A percentile compares a stretch with the other conserved stretches of the same genome.
phyloP scores from a whole-genome alignment of 2,329 filamentous ascomycete genomes.

The Westerdykella ornata region DNA sequence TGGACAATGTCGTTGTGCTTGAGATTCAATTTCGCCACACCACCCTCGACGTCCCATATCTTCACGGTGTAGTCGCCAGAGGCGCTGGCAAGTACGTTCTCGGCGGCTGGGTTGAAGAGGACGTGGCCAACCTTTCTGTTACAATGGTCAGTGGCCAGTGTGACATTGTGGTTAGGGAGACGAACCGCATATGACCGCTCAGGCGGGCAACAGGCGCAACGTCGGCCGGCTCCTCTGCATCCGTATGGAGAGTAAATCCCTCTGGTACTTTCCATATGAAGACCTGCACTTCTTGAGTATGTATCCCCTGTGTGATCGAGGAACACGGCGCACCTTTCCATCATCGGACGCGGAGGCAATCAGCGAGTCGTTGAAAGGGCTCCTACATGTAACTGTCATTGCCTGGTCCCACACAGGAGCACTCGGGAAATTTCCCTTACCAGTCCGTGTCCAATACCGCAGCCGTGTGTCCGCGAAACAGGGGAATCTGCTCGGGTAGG shows the following conservation, averaged over 20 bases:
- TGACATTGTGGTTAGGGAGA: background rate
- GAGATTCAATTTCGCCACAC: slow-evolving; percentile 65
- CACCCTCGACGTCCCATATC: slow-evolving; percentile 85
- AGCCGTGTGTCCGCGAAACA: slow-evolving; percentile 94
- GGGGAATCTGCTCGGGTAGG: slow-evolving; percentile 82
- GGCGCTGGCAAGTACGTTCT: slow-evolving; percentile 89
- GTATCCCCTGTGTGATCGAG: background rate
- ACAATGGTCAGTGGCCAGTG: slow-evolving; percentile 10
- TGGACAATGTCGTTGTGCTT: slow-evolving; percentile 90
- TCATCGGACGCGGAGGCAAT: slow-evolving; percentile 94
- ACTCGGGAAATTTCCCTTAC: slow-evolving; percentile 44
- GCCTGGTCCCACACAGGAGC: background rate
- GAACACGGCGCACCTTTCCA: slow-evolving; percentile 58
- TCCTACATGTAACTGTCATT: slow-evolving; percentile 51
- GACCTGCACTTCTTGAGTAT: slow-evolving; percentile 45
- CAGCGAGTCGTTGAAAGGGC: slow-evolving; percentile 89
- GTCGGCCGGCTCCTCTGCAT: slow-evolving; percentile 75
- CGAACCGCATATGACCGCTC: slow-evolving; percentile 76
- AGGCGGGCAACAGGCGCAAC: slow-evolving; percentile 76
- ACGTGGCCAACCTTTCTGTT: slow-evolving; percentile 93
- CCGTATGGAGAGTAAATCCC: slow-evolving; percentile 74
- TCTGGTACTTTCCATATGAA: slow-evolving; percentile 94
- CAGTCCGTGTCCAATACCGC: slow-evolving; percentile 97
- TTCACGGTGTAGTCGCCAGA: slow-evolving; percentile 94
- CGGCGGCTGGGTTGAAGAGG: slow-evolving; percentile 92